Evolutionary conservation across 805 yeast genomes (phyloP), one percentile per base, ranked within the genome.

Genomic region (Metschnikowia cerradonensis): DNA sequence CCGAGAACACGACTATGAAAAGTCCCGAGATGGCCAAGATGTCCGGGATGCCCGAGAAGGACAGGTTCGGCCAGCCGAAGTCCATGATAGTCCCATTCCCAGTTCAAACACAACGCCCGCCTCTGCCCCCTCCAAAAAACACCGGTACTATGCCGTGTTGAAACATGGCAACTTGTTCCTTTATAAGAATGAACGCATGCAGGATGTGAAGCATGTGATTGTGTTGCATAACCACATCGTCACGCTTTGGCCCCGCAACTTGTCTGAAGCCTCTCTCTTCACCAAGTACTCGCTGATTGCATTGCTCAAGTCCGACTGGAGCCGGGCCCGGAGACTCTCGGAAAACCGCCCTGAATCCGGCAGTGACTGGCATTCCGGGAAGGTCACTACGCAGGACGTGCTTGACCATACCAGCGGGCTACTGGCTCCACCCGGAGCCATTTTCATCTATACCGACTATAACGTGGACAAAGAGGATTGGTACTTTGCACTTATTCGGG

Each of bases 391-490:
- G 17, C 45, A 48, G 22, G 71, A 67, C 51, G 59, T 68, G 22
- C 50, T 67, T 34, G 54, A 60, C 44, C 59, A 62, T 1, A 50
- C 47, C 5, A 58, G 57, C 30, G 48, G 56, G 6, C 54, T 67
- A 19, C 46, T 55, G 2, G 72, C 71, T 1, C 77, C 77, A 3
- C 66, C 66, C 33, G 76, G 75, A 3, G 66, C 77, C 3, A 70
- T 73, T 59, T 92, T 79, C 65, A 67, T 92, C 3, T 88, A 90
- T 65, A 79, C 85, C 41, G 96, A 90, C 58, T 77, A 82, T 45
- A 89, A 90, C 57, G 78, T 78, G 50, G 90, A 86, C 43, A 92
- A 92, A 61, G 99, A 94, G 66, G 96, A 92, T 64, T 84, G 97
- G 87, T 94, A 92, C 64, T 90, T 90, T 67, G 83, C 88, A 0